Evolutionary conservation across 805 yeast genomes (phyloP).

Genomic region (Metschnikowia aberdeeniae): DNA sequence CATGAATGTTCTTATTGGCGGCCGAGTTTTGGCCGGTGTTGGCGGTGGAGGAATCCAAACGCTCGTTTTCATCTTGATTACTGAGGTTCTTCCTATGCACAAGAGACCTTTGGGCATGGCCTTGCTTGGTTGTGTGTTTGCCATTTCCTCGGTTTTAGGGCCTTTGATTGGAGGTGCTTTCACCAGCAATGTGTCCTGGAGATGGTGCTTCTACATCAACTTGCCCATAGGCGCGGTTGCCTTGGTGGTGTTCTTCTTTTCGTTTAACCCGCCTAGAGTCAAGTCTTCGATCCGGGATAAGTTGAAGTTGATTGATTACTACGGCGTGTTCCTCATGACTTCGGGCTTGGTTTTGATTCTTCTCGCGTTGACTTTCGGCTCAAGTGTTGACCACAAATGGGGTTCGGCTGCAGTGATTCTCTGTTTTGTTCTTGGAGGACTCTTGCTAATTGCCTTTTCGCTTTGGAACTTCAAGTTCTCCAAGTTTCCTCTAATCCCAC

Average conservation of each 20-base stretch:
- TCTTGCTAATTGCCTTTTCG: slow-evolving; percentile 14
- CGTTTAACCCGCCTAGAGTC: slow-evolving; percentile 21
- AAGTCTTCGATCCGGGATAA: slow-evolving; percentile 11
- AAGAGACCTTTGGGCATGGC: slow-evolving; percentile 24
- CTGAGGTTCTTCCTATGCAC: slow-evolving; percentile 31
- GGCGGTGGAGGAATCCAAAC: slow-evolving; percentile 37
- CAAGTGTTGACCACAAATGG: slow-evolving; percentile 19
- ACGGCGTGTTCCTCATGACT: slow-evolving; percentile 19
- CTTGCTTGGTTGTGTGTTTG: slow-evolving; percentile 17
- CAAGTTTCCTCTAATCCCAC: slow-evolving; percentile 19
- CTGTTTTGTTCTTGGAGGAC: slow-evolving; percentile 22
- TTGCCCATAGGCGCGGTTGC: slow-evolving; percentile 25
- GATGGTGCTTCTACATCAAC: slow-evolving; percentile 28
- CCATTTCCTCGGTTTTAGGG: slow-evolving; percentile 23
- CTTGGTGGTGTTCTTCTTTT: slow-evolving; percentile 14
- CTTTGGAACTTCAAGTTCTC: slow-evolving; percentile 20
- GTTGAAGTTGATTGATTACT: slow-evolving; percentile 19
- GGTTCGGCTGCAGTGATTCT: slow-evolving; percentile 22
- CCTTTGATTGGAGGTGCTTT: slow-evolving; percentile 26
- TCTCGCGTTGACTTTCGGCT: slow-evolving; percentile 24
- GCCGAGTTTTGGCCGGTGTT: slow-evolving; percentile 35
- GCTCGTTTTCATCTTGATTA: slow-evolving; percentile 25
- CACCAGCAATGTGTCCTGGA: slow-evolving; percentile 23
- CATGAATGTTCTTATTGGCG: slow-evolving; percentile 41
- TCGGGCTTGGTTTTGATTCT: slow-evolving; percentile 22